Evolutionary conservation across 2,329 filamentous ascomycete species (phyloP).

Genomic region (Alternaria infectoria): DNA sequence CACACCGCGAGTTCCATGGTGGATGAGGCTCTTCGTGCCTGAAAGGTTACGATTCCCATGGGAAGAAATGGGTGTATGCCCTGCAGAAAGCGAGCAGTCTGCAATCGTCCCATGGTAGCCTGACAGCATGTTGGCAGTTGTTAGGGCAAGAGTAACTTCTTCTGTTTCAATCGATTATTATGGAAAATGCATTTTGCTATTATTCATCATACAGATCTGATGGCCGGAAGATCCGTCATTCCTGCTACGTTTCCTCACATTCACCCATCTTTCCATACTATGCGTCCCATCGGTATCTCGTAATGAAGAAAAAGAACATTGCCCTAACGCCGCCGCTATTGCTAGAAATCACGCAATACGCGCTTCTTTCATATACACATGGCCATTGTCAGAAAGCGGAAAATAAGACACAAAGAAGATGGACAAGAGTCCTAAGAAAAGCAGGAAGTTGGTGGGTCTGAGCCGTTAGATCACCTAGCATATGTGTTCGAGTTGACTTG

Average conservation of each 20-base stretch:
- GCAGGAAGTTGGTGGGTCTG: background rate
- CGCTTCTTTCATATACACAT: background rate
- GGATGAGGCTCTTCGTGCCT: background rate
- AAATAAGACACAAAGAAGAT: background rate
- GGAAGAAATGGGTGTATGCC: background rate
- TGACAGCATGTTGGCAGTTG: background rate
- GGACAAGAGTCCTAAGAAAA: background rate
- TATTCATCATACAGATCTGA: background rate
- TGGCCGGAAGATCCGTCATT: background rate
- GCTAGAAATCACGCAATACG: background rate
- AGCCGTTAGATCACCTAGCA: background rate
- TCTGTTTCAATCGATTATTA: background rate
- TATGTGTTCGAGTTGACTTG: conserved; percentile 59
- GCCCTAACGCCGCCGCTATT: background rate
- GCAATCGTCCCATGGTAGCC: background rate
- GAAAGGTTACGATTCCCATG: background rate
- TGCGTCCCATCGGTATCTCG: background rate
- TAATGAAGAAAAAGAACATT: background rate
- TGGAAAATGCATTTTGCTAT: background rate
- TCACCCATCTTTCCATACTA: background rate
- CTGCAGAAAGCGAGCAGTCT: background rate
- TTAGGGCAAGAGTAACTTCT: background rate
- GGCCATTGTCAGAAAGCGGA: background rate
- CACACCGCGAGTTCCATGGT: background rate
- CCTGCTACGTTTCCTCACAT: background rate